Conservation (phyloP, 495 filamentous ascomycete genomes). For the Trichocladium uniseriatum region DNA sequence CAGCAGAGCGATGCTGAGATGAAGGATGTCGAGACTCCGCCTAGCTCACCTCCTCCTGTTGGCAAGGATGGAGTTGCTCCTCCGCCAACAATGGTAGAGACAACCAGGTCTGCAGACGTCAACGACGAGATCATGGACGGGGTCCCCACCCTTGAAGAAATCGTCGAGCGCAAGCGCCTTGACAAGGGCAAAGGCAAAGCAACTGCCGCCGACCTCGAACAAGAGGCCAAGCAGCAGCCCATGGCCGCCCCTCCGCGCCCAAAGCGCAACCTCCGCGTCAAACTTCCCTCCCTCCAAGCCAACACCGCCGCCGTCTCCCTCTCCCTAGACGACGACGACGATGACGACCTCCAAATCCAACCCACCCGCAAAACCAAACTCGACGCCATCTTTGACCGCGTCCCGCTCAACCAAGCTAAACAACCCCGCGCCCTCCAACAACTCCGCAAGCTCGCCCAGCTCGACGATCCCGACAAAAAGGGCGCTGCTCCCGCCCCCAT, state of each 20-base stretch:
- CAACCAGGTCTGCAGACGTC: conserved; percentile 6
- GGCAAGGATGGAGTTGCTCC: conserved; percentile 5
- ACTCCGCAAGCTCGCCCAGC: conserved; percentile 63
- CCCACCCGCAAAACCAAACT: conserved; percentile 30
- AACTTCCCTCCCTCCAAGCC: conserved; percentile 26
- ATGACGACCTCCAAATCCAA: conserved; percentile 34
- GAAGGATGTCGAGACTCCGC: conserved; percentile 41
- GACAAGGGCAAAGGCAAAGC: conserved; percentile 52
- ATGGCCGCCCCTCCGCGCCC: conserved; percentile 9
- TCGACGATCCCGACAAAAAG: conserved; percentile 47
- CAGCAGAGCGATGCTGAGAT: conserved; percentile 37
- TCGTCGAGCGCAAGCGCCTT: conserved; percentile 16
- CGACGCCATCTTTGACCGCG: conserved; percentile 58
- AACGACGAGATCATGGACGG: conserved; percentile 15
- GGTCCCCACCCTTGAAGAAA: conserved; percentile 28
- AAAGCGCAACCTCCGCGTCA: conserved; percentile 36
- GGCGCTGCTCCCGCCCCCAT: conserved; percentile 6
- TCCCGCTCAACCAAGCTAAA: conserved; percentile 47
- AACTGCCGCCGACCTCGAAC: conserved; percentile 19
- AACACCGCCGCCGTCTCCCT: conserved; percentile 23
- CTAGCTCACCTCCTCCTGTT: conserved; percentile 40
- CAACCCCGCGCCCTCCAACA: conserved; percentile 58
- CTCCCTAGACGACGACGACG: conserved; percentile 27
- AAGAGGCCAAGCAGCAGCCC: background rate
- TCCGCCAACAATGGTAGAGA: background rate